phyloP scores from a whole-genome alignment of 805 yeast species.

The Lachancea thermotolerans region DNA sequence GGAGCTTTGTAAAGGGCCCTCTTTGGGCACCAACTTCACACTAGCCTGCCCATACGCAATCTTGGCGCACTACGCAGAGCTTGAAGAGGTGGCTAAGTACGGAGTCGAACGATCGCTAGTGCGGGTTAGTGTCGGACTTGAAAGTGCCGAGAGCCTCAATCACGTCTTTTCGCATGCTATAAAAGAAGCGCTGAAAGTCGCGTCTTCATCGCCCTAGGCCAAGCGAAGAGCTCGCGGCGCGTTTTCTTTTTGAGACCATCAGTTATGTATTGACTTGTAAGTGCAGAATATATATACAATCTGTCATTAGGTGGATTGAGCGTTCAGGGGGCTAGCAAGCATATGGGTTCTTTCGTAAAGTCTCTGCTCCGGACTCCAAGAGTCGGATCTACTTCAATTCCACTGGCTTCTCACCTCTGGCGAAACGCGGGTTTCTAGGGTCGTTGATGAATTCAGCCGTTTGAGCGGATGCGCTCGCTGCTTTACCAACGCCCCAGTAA shows the following conservation, averaged over 20 bases:
- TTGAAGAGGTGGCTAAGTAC: slow-evolving; percentile 73
- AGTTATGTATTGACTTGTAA: slow-evolving; percentile 4
- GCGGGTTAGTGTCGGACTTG: slow-evolving; percentile 81
- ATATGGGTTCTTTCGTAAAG: neutral
- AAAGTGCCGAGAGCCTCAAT: slow-evolving; percentile 54
- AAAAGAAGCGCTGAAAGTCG: slow-evolving; percentile 23
- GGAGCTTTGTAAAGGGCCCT: slow-evolving; percentile 63
- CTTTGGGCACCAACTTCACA: slow-evolving; percentile 77
- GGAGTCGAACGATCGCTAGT: slow-evolving; percentile 76
- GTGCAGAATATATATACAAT: slow-evolving; percentile 7
- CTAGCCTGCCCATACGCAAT: slow-evolving; percentile 86
- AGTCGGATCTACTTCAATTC: slow-evolving; percentile 25
- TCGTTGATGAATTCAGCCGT: slow-evolving; percentile 82
- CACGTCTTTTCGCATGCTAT: slow-evolving; percentile 47
- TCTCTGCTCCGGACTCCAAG: neutral
- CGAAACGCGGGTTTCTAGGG: slow-evolving; percentile 93
- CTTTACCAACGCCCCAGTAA: slow-evolving; percentile 64
- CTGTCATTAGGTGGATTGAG: slow-evolving; percentile 1
- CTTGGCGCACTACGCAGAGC: slow-evolving; percentile 75
- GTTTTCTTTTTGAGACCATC: neutral
- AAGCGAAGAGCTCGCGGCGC: neutral
- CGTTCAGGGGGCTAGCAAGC: neutral
- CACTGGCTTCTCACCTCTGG: slow-evolving; percentile 45
- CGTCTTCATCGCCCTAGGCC: neutral
- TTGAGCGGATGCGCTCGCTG: slow-evolving; percentile 60